These are phyloP conservation scores for Pelargonium australe DNA, from an alignment of 441 rosid species.

Conservation along the genomic window DNA sequence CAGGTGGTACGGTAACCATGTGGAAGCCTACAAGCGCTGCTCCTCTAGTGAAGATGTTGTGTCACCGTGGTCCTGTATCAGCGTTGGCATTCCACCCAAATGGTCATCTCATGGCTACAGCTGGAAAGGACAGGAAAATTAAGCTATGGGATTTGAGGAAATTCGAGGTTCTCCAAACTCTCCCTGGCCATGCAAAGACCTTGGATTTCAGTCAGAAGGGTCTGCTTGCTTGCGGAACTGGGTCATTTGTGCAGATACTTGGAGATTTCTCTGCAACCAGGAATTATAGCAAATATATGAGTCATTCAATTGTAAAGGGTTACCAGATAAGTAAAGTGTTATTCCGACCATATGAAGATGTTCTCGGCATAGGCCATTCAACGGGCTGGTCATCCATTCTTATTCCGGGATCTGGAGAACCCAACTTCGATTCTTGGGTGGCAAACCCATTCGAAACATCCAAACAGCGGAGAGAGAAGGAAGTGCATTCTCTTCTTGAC, in stretches of 20 bases:
- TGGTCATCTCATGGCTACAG: slow-evolving; percentile 89
- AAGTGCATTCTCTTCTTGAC: slow-evolving; percentile 70
- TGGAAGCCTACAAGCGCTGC: slow-evolving; percentile 83
- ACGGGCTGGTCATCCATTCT: slow-evolving; percentile 90
- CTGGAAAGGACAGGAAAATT: slow-evolving; percentile 71
- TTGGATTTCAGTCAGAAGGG: slow-evolving; percentile 88
- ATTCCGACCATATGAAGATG: slow-evolving; percentile 90
- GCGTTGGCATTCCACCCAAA: slow-evolving; percentile 85
- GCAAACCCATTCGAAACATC: slow-evolving; percentile 86
- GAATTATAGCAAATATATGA: slow-evolving; percentile 65
- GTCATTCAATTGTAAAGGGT: slow-evolving; percentile 74
- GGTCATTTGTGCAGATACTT: slow-evolving; percentile 59
- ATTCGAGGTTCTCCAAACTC: slow-evolving; percentile 60
- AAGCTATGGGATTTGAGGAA: slow-evolving; percentile 91
- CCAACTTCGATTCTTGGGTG: slow-evolving; percentile 87
- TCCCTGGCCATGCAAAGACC: slow-evolving; percentile 58
- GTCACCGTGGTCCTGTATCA: slow-evolving; percentile 73
- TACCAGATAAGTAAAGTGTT: slow-evolving; percentile 60
- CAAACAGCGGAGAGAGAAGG: slow-evolving; percentile 85
- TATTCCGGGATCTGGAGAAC: slow-evolving; percentile 86
- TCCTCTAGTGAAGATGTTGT: slow-evolving; percentile 77
- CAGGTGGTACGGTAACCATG: slow-evolving; percentile 79
- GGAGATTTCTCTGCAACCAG: slow-evolving; percentile 47
- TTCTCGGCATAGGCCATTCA: slow-evolving; percentile 74
- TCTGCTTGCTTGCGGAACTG: slow-evolving; percentile 70